Percentiles rank a stretch among this genome's conserved stretches.
Conservation (phyloP, 345 rosid genomes). For the Turnera subulata region DNA sequence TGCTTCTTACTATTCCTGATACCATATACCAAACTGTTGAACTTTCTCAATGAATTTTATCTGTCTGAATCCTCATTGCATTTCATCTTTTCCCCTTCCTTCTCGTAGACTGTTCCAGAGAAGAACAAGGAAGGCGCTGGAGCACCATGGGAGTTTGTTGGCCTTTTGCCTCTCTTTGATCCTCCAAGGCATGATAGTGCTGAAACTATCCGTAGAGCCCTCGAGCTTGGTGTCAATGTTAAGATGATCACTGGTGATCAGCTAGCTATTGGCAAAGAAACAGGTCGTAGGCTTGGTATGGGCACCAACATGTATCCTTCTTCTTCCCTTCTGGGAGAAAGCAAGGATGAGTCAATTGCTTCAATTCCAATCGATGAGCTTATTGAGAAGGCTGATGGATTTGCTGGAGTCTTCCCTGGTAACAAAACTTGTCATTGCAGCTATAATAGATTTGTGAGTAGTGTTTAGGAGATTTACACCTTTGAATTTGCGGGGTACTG, state of each 20-base stretch:
- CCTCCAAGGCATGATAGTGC: conserved; percentile 99
- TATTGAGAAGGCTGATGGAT: conserved; percentile 91
- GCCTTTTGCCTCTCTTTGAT: conserved; percentile 87
- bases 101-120: conserved; percentile 53
- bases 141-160: conserved; percentile 82
- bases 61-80: too few relatives aligned
- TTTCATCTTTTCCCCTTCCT: too few relatives aligned
- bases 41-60: neutral
- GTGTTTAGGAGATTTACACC: neutral
- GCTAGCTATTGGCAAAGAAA: conserved; percentile 89
- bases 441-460: neutral
- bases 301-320: conserved; percentile 97
- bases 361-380: conserved; percentile 75
- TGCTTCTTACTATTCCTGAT: too few relatives aligned
- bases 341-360: conserved; percentile 60
- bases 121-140: conserved; percentile 73
- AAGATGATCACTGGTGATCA: conserved; percentile 94
- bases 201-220: conserved; percentile 86
- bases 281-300: conserved; percentile 94
- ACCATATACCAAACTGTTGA: neutral
- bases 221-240: conserved; percentile 88
- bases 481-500: neutral
- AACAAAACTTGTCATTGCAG: neutral
- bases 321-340: conserved; percentile 67
- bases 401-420: conserved; percentile 98